phyloP scores from a whole-genome alignment of 2,329 filamentous ascomycete genomes.

The Berkeleyomyces rouxiae region DNA sequence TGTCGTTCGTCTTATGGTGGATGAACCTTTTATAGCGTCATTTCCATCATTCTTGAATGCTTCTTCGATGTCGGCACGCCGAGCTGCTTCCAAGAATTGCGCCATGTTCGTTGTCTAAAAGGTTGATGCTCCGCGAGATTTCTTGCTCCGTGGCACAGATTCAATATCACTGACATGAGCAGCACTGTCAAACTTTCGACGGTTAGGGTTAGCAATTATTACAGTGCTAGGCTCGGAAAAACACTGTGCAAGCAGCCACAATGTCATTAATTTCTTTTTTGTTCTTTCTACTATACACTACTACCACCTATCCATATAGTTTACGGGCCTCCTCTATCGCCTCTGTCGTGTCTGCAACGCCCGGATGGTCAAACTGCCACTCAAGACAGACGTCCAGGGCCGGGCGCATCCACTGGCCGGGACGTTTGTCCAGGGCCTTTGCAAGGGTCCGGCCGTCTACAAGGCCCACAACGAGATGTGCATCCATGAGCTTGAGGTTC shows the following conservation, averaged over 20 bases:
- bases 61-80: neutral
- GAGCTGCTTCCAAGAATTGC: neutral
- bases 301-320: neutral
- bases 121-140: neutral
- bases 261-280: neutral
- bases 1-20: neutral
- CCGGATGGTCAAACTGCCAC: conserved; percentile 77
- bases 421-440: conserved; percentile 48
- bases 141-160: neutral
- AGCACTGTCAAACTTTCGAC: neutral
- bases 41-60: neutral
- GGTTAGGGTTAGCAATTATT: neutral
- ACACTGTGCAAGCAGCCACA: neutral
- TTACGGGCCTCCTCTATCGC: conserved; percentile 37
- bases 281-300: neutral
- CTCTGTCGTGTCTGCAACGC: conserved; percentile 37
- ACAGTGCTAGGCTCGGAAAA: neutral
- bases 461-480: conserved; percentile 40
- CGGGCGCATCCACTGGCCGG: conserved; percentile 69
- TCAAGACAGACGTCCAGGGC: conserved; percentile 66
- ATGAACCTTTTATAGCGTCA: neutral
- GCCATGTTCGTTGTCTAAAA: neutral
- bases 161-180: neutral
- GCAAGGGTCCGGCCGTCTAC: conserved; percentile 63
- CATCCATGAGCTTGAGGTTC: conserved; percentile 39